phyloP scores from a whole-genome alignment of 768 basidiomycete species.

The Leccinum obscurum region DNA sequence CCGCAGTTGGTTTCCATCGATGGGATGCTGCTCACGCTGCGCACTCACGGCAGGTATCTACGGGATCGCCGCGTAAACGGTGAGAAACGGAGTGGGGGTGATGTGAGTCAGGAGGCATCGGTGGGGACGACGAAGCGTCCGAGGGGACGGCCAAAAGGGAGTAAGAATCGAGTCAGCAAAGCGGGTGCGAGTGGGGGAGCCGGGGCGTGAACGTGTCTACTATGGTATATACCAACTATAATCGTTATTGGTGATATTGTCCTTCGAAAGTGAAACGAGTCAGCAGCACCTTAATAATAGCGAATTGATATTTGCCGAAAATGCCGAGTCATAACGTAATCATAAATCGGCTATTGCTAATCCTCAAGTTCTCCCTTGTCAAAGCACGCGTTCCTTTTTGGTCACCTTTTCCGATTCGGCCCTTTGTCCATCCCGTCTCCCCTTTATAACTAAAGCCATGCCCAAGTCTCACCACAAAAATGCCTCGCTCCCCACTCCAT shows the following conservation, averaged over 20 bases:
- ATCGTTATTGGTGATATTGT: background rate
- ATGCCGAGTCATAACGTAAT: slow-evolving; percentile 8
- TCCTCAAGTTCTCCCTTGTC: slow-evolving; percentile 20
- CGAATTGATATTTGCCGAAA: background rate
- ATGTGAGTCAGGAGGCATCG: slow-evolving; percentile 32
- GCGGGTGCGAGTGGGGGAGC: slow-evolving; percentile 11
- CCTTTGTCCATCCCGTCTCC: slow-evolving; percentile 28
- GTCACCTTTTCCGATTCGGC: slow-evolving; percentile 36
- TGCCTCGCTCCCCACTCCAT: slow-evolving; percentile 39
- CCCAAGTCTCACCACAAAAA: slow-evolving; percentile 11
- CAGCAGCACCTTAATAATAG: background rate
- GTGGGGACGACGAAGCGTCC: slow-evolving; percentile 47
- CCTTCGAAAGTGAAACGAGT: background rate
- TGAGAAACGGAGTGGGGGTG: slow-evolving; percentile 32
- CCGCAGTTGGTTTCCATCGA: slow-evolving; percentile 1
- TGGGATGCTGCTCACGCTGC: slow-evolving; percentile 18
- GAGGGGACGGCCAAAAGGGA: slow-evolving; percentile 68
- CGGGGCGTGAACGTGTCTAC: background rate
- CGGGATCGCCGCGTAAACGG: slow-evolving; percentile 62
- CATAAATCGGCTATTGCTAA: slow-evolving; percentile 26
- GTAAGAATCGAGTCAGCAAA: slow-evolving; percentile 49
- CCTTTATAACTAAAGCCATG: slow-evolving; percentile 36
- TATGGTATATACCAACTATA: background rate
- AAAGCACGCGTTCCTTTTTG: slow-evolving; percentile 25
- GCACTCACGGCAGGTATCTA: slow-evolving; percentile 47